A percentile compares a stretch with the other conserved stretches of the same genome.
Evolutionary conservation across 192 early-diverging fungal genomes (phyloP).

Genomic region (Linnemannia schmuckeri): DNA sequence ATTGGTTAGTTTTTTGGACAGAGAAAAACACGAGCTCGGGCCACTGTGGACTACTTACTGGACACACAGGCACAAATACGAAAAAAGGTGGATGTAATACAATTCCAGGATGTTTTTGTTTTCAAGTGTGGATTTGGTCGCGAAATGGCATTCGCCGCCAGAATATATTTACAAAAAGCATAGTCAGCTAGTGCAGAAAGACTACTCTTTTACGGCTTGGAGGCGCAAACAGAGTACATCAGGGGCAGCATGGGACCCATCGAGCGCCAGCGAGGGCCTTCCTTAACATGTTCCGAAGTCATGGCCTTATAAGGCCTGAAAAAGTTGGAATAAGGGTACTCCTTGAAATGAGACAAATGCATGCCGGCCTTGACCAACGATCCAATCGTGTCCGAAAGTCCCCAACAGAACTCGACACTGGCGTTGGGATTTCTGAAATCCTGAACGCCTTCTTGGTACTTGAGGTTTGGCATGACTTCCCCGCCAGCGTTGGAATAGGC

Average conservation of each 20-base stretch:
- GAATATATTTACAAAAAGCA: background rate
- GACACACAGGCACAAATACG: background rate
- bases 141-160: background rate
- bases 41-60: background rate
- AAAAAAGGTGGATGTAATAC: background rate
- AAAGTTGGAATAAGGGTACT: slow-evolving; percentile 55
- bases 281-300: slow-evolving; percentile 29
- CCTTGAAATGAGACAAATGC: slow-evolving; percentile 36
- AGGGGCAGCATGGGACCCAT: slow-evolving; percentile 41
- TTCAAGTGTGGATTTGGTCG: background rate
- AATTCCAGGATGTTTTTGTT: background rate
- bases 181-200: background rate
- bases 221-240: slow-evolving; percentile 42
- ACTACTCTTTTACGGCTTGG: slow-evolving; percentile 1
- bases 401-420: slow-evolving; percentile 37
- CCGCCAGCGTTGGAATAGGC: slow-evolving; percentile 12
- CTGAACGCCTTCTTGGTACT: slow-evolving; percentile 30
- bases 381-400: slow-evolving; percentile 35
- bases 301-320: slow-evolving; percentile 36
- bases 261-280: slow-evolving; percentile 30
- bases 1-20: background rate
- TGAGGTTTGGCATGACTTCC: slow-evolving; percentile 37
- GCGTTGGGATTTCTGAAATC: slow-evolving; percentile 32
- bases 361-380: slow-evolving; percentile 14
- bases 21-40: background rate